Evolutionary conservation across 1,139 yeast species (phyloP), one percentile per base, ranked within the genome.

Genomic region (Lizanozyma gosingica): DNA sequence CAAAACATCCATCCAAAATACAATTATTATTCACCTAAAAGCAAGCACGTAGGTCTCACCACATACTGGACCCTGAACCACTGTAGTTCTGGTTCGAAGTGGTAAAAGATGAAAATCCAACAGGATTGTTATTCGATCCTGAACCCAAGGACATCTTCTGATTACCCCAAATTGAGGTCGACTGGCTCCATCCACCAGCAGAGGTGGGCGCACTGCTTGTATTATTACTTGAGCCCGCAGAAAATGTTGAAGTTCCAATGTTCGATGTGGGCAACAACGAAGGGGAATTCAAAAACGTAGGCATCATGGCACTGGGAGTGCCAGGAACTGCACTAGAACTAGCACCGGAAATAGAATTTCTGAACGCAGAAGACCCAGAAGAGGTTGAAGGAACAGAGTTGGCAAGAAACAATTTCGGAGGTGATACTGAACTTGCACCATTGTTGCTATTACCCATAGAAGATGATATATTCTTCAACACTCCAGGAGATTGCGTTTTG

Each of bases 241-340:
- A 22, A 11, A 22, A 22, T 6, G 29, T 6, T 11, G 29, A 22
- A 22, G 9, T 22, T 22, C 29, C 29, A 22, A 22, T 22, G 11
- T 22, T 22, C 9, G 29, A 22, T 6, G 29, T 40, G 16, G 54
- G 44, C 32, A 51, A 45, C 22, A 52, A 43, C 6, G 50, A 44
- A 22, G 57, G 55, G 3, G 57, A 52, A 40, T 50, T 46, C 17
- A 52, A 41, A 36, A 53, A 54, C 3, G 33, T 43, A 39, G 50
- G 42, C n/a, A 22, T 43, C 15, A 42, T 39, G 14, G 42, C 37
- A 34, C 40, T 36, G 15, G 47, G 39, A 32, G 42, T 14, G 22
- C 35, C 16, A 4, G 36, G n/a, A 15, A 35, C 39, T 9, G 6
- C 34, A 34, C 18, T 33, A 14, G 33, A 16, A 38, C 34, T 35